Conservation (phyloP, 2,329 filamentous ascomycete species). For the Amesomyces nigricolor region DNA sequence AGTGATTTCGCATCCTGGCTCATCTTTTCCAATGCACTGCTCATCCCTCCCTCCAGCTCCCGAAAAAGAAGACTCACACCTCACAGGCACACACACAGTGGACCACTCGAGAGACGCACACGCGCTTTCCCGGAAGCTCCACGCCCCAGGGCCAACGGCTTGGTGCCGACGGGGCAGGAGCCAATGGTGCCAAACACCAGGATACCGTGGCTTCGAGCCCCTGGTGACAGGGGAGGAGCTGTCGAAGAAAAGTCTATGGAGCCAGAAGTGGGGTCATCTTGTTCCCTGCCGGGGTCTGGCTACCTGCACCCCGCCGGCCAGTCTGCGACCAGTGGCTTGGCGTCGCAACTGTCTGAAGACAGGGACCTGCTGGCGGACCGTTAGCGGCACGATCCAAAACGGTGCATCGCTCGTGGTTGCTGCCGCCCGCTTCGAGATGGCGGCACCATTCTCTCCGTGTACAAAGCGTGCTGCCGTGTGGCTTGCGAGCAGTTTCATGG, state of each 20-base stretch:
- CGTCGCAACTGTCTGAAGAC: conserved; percentile 3
- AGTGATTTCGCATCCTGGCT: conserved; percentile 22
- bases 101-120: too few species aligned
- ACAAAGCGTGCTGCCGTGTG: not conserved
- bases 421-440: conserved; percentile 1
- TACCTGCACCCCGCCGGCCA: conserved; percentile 19
- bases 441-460: conserved; percentile 3
- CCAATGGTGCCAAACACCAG: conserved; percentile 14
- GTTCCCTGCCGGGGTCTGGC: conserved; percentile 11
- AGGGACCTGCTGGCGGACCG: not conserved
- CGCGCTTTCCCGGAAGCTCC: not conserved
- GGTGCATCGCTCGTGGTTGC: conserved; percentile 8
- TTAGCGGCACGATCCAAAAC: conserved; percentile 6
- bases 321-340: conserved; percentile 12
- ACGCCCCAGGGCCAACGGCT: conserved; percentile 10
- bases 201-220: conserved; percentile 15
- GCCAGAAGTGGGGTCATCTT: conserved; percentile 13
- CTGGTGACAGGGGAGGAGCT: conserved; percentile 12
- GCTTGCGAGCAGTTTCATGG: not conserved
- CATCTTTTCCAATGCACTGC: conserved; percentile 19
- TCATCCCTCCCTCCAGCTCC: not conserved
- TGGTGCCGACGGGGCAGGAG: conserved; percentile 8
- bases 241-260: conserved; percentile 18
- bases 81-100: too few species aligned
- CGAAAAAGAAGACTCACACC: too few species aligned